Conservation (phyloP, 2,329 filamentous ascomycete genomes). For the Verticillium albo-atrum region DNA sequence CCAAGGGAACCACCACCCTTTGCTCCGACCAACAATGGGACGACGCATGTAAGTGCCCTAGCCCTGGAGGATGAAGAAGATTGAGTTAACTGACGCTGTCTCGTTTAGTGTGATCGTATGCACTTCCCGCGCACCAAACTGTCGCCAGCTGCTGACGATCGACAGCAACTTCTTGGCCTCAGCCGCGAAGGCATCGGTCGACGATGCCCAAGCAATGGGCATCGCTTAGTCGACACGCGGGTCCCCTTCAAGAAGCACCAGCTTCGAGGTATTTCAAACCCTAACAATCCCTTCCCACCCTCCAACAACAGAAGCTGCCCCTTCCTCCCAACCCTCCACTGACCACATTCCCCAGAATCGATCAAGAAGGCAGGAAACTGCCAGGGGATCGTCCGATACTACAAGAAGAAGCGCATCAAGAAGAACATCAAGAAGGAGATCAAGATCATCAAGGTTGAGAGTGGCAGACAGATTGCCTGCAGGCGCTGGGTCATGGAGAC, state of each 20-base stretch:
- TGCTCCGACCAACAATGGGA: neutral
- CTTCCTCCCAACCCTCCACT: neutral
- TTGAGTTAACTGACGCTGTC: neutral
- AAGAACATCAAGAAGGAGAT: neutral
- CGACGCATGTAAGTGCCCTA: neutral
- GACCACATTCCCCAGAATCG: neutral
- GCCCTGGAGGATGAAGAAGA: too few relatives aligned
- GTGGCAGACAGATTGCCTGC: neutral
- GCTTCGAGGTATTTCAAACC: neutral
- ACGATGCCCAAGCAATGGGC: neutral
- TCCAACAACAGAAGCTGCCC: neutral
- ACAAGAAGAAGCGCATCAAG: neutral
- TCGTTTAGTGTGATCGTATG: neutral
- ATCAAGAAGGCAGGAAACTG: neutral
- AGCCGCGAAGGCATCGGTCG: neutral
- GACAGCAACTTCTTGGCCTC: neutral
- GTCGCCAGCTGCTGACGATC: neutral
- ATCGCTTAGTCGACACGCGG: neutral
- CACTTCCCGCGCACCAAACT: neutral
- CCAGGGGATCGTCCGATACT: neutral
- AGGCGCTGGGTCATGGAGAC: neutral
- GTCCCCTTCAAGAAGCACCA: neutral
- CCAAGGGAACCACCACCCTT: neutral
- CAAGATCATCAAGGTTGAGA: neutral
- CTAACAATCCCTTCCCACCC: neutral